phyloP scores from a whole-genome alignment of 768 basidiomycete species.

The Mycena crocata region DNA sequence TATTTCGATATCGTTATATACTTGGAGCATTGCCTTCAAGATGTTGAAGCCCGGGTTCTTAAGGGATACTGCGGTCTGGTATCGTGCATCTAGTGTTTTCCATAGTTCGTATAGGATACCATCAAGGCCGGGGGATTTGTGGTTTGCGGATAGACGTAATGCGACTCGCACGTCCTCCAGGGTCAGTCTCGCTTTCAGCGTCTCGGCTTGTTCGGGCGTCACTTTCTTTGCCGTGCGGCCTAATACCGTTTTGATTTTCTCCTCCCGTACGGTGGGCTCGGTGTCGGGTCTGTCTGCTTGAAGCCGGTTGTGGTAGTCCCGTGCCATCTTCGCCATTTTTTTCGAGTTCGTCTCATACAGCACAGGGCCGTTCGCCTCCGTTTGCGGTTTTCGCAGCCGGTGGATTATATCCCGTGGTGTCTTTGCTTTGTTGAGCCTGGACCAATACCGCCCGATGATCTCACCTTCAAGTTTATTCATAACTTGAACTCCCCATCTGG shows the following conservation, averaged over 20 bases:
- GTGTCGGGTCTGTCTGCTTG: not conserved
- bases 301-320: slow-evolving; percentile 1
- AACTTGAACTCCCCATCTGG: not conserved
- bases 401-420: slow-evolving; percentile 29
- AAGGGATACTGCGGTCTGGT: not conserved
- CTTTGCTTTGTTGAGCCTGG: not conserved
- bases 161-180: slow-evolving; percentile 9
- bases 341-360: too few species aligned
- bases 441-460: slow-evolving; percentile 33
- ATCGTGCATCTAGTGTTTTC: not conserved
- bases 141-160: slow-evolving; percentile 7
- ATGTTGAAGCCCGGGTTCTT: too few species aligned
- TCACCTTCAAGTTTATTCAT: not conserved
- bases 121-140: not conserved
- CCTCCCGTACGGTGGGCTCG: not conserved
- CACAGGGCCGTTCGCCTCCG: not conserved
- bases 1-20: too few species aligned
- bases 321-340: slow-evolving; percentile 10
- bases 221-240: not conserved
- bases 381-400: not conserved
- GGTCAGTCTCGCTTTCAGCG: not conserved
- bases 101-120: not conserved
- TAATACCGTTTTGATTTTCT: not conserved
- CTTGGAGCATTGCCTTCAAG: too few species aligned
- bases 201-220: not conserved